A percentile compares a stretch with the other conserved stretches of the same genome.
Evolutionary conservation across 257 asterid genomes (phyloP).

Genomic region (Sherardia arvensis): DNA sequence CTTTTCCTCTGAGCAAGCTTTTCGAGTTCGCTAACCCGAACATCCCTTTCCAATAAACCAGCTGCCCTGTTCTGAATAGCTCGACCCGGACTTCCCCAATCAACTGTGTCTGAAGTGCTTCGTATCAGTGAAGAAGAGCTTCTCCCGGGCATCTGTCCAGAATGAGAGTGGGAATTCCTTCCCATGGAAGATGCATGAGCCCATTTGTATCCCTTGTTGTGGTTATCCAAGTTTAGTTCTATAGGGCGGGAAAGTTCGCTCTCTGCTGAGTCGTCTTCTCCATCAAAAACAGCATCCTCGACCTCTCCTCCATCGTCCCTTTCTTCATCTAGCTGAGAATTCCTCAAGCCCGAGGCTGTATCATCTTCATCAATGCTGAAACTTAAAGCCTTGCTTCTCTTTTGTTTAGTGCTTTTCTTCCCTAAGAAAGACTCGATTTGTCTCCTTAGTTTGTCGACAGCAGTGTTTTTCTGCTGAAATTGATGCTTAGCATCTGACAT

Average conservation of each 20-base stretch:
- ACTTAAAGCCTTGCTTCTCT: constrained; percentile 10
- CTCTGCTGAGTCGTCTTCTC: constrained; percentile 46
- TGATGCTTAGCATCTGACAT: constrained; percentile 48
- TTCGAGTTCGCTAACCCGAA: constrained; percentile 27
- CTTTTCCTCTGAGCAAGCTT: constrained; percentile 46
- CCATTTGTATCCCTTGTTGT: constrained; percentile 33
- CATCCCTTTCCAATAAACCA: constrained; percentile 22
- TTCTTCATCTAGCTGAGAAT: constrained; percentile 21
- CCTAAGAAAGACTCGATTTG: constrained; percentile 70
- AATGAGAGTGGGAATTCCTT: constrained; percentile 32
- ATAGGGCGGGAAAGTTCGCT: constrained; percentile 59
- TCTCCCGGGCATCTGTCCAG: constrained; percentile 39
- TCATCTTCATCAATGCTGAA: constrained; percentile 25
- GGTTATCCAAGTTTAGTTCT: constrained; percentile 41
- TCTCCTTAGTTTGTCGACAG: constrained; percentile 60
- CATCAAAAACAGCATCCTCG: constrained; percentile 32
- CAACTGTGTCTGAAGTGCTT: constrained; percentile 60
- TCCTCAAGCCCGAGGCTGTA: constrained; percentile 22
- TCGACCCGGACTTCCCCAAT: constrained; percentile 31
- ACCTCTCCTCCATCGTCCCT: constrained; percentile 43
- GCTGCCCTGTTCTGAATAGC: constrained; percentile 21
- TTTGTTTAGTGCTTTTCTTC: constrained; percentile 30
- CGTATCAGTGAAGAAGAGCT: constrained; percentile 43
- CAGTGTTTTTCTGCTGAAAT: constrained; percentile 53
- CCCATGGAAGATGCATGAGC: constrained; percentile 22